Base-by-base conservation (phyloP, 2,329 filamentous ascomycete species). In the Phialophora macrospora region DNA sequence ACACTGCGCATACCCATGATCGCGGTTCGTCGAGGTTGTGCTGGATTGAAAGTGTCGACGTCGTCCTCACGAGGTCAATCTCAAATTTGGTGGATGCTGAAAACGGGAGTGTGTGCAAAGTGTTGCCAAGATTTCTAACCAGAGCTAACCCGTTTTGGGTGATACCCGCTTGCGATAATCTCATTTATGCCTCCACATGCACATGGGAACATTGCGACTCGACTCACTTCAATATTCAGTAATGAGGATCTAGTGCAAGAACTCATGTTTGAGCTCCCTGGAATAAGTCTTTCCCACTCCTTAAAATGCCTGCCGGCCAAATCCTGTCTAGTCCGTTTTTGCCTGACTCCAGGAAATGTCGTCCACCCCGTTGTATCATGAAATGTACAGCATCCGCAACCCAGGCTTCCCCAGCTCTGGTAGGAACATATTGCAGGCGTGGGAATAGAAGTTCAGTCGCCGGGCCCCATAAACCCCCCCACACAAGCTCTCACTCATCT, bases 1-100 rank as follows among this genome's bases (percentile, higher is more conserved):
- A 9, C 5, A 8, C 4, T 20, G 12, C 17, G 60, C 69, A 61
- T 71, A 72, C 71, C 71, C 71, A 72, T 72, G 60, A 65, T 72
- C 62, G 66, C 71, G 60, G 68, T 66, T 51, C 64, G 61, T 62
- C 60, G 60, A 62, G 51, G 64, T 34, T 68, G 60, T 60, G 63
- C 63, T 24, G 60, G 63, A 46, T 64, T 60, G 58, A 67, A 66
- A 58, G 60, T 30, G 64, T 68, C 65, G 65, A 62, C 68, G 66
- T 49, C 67, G 67, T 64, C 67, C 46, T 67, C 54, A 54, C 52
- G 56, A 56, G 58, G 46, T 57, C 55, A 49, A 41, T 38, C 48
- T 62, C 38, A 65, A 60, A 60, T 58, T 59, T 57, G 11, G 55
- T 57, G 34, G 55, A 32, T 38, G 51, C 32, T 46, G 60, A 62